Evolutionary conservation across 352 stramenopile species (phyloP), one percentile per base, ranked within the genome.

Genomic region (Peronospora belbahrii): DNA sequence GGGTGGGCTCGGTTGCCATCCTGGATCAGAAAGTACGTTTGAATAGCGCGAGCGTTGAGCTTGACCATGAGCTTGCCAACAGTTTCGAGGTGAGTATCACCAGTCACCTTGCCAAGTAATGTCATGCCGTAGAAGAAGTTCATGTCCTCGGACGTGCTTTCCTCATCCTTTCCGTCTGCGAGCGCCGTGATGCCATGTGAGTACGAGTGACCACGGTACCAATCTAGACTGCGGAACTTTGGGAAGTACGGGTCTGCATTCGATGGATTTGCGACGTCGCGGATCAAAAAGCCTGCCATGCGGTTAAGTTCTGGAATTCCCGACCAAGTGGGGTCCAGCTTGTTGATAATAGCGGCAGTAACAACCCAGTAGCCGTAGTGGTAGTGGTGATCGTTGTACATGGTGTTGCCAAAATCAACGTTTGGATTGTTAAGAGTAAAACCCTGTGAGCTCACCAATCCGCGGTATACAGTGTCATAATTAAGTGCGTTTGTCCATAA

Each of bases 301-400:
- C 41, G 48, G 33, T 77, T 74, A 15, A 77, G 51, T n/a, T 23
- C 44, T 2, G 48, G 38, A 13, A 74, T 52, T n/a, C 47, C 45
- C 0, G 51, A 49, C 66, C 63, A 73, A 6, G 52, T 62, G 19
- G 62, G 66, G 34, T 73, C 59, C 9, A 77, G 48, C 36, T 70
- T 61, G 53, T 74, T 74, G 14, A 75, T 36, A 28, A 70, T 62
- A 15, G 65, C 63, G 22, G 54, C 58, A 2, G 63, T 64, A 36
- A 62, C 49, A 1, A 76, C 46, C 41, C 41, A 76, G 60, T 76
- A 76, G 44, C 66, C 66, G 46, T 70, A 76, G 35, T 76, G 66
- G 42, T 65, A 76, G 42, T 76, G 66, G 46, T 76, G 66, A 43
- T 76, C 66, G 43, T 75, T 75, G 62, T 75, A 75, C 62, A 75